A percentile compares a stretch with the other conserved stretches of the same genome.
Evolutionary conservation across 148 eudicot species (phyloP).

Genomic region (Talinum fruticosum): DNA sequence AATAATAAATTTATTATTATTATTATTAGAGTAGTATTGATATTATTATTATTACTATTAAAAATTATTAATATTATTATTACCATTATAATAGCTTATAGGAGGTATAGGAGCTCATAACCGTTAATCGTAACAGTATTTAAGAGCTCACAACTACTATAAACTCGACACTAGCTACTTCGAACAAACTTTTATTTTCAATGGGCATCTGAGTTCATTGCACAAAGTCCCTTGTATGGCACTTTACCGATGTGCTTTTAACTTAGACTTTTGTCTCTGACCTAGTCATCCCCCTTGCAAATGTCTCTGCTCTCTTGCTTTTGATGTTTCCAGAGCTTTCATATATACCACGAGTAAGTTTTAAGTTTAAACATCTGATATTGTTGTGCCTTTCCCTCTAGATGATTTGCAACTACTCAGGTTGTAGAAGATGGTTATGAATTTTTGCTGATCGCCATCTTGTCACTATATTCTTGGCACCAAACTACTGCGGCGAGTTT

Average conservation of each 20-base stretch:
- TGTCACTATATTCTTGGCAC: slow-evolving; percentile 72
- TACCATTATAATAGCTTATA: too few relatives aligned
- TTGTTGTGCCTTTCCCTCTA: neutral
- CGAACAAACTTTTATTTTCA: too few relatives aligned
- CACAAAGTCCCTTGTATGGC: neutral
- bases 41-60: too few relatives aligned
- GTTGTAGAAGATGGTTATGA: slow-evolving; percentile 85
- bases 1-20: too few relatives aligned
- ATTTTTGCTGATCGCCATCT: slow-evolving; percentile 72
- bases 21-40: too few relatives aligned
- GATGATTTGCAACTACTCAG: slow-evolving; percentile 27
- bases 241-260: neutral
- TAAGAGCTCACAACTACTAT: too few relatives aligned
- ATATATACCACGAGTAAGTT: neutral
- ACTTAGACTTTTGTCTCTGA: neutral
- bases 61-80: too few relatives aligned
- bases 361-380: neutral
- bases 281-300: neutral
- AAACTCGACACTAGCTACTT: too few relatives aligned
- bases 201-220: neutral
- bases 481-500: slow-evolving; percentile 81
- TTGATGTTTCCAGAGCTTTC: neutral
- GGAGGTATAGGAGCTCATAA: too few relatives aligned
- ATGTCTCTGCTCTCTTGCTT: too few relatives aligned
- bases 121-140: too few relatives aligned